phyloP scores from a whole-genome alignment of 2,329 filamentous ascomycete species.

The Apiospora saccharicola region DNA sequence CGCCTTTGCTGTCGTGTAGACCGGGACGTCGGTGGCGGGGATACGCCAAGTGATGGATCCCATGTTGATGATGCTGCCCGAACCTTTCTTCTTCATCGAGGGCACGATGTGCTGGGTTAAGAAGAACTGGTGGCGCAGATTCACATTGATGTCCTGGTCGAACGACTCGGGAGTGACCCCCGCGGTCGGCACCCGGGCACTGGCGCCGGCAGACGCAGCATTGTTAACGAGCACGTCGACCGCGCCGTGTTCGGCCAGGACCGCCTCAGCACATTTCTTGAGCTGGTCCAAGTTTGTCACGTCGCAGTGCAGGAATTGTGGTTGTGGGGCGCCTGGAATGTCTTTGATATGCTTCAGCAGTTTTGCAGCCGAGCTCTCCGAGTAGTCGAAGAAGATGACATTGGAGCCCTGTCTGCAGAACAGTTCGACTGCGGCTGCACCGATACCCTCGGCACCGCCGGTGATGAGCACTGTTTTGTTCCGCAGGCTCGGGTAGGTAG shows the following conservation, averaged over 20 bases:
- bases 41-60: slow-evolving; percentile 49
- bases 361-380: slow-evolving; percentile 40
- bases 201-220: slow-evolving; percentile 39
- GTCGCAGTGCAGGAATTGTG: slow-evolving; percentile 52
- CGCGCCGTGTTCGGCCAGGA: slow-evolving; percentile 38
- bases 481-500: slow-evolving; percentile 51
- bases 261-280: slow-evolving; percentile 43
- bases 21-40: slow-evolving; percentile 40
- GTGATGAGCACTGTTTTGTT: slow-evolving; percentile 52
- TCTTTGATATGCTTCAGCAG: slow-evolving; percentile 40
- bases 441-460: slow-evolving; percentile 56
- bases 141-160: slow-evolving; percentile 52
- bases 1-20: slow-evolving; percentile 49
- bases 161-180: slow-evolving; percentile 50
- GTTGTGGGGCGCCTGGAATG: slow-evolving; percentile 36
- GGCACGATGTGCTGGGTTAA: slow-evolving; percentile 49
- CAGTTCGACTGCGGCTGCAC: slow-evolving; percentile 51
- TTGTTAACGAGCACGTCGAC: slow-evolving; percentile 49
- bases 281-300: slow-evolving; percentile 47
- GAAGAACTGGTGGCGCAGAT: slow-evolving; percentile 54
- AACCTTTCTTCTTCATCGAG: slow-evolving; percentile 40
- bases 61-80: slow-evolving; percentile 50
- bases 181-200: slow-evolving; percentile 40
- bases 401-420: slow-evolving; percentile 53
- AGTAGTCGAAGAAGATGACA: slow-evolving; percentile 54